Evolutionary conservation across 768 basidiomycete genomes (phyloP), one percentile per base, ranked within the genome.

Genomic region (Tricholoma saponaceum): DNA sequence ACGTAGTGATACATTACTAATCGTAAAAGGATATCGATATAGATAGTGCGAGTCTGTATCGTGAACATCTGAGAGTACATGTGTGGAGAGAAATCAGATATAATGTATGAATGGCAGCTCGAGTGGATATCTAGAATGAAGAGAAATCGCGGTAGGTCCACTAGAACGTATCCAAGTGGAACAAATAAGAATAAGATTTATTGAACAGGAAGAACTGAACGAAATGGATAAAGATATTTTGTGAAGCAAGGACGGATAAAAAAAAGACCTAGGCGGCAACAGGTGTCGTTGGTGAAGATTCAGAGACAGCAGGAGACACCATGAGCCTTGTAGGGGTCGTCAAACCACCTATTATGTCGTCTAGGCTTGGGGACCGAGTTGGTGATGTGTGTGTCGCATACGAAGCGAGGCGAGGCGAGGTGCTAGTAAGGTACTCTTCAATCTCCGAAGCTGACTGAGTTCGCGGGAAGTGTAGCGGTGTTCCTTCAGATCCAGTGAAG

Each of bases 391-490:
- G 30, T 28, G 23, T 50, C 13, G 58, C 0, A 51, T 51, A 56
- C 20, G 55, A 37, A 35, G 55, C 30, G 64, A 66, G 66, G 53
- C 60, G 70, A 46, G 61, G 77, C 56, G 69, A 72, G 26, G 67
- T 59, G 33, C 72, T 68, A 22, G 76, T 68, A 20, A 84, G 60
- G 54, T 79, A 73, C 28, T 78, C 80, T 58, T 83, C 82, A 10
- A 87, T 71, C 63, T 79, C 83, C 30, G 84, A 83, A 2, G 76
- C 78, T 14, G 83, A 84, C 23, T 73, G 74, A n/a, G 76, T 71
- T 20, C 75, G 70, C 16, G 74, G 68, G 14, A 60, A 61, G 32
- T 61, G 50, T 26, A 61, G 32, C 30, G 58, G 16, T 50, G 35
- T 20, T 20, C 26, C 41, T 16, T 44, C 53, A 18, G 53, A 54